Evolutionary conservation across 2,329 filamentous ascomycete species (phyloP).

Genomic region (Scytalidium lignicola): DNA sequence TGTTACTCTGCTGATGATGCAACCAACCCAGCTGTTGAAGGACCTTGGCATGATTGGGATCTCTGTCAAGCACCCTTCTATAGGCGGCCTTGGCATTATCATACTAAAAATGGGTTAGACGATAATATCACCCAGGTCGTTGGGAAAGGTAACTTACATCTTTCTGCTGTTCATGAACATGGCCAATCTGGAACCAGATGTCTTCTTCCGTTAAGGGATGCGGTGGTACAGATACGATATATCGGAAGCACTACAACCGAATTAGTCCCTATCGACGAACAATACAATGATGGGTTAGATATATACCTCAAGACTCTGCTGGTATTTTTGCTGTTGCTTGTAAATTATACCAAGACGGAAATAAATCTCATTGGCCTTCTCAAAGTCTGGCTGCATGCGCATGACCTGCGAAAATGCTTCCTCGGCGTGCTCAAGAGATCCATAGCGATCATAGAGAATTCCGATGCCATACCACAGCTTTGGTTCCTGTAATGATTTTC

Average conservation of each 20-base stretch:
- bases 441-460: slow-evolving; percentile 94
- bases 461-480: slow-evolving; percentile 99
- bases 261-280: slow-evolving; percentile 14
- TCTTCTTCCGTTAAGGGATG: slow-evolving; percentile 93
- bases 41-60: slow-evolving; percentile 96
- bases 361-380: slow-evolving; percentile 99
- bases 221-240: slow-evolving; percentile 90
- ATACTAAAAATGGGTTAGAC: slow-evolving; percentile 53
- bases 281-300: not conserved
- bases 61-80: slow-evolving; percentile 84
- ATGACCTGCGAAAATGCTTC: slow-evolving; percentile 98
- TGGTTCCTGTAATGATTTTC: slow-evolving; percentile 70
- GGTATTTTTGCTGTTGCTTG: slow-evolving; percentile 95
- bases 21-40: slow-evolving; percentile 97
- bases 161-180: slow-evolving; percentile 98
- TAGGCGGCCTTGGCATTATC: slow-evolving; percentile 91
- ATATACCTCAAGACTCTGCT: slow-evolving; percentile 81
- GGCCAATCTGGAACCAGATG: slow-evolving; percentile 99
- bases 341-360: slow-evolving; percentile 99
- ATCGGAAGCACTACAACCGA: slow-evolving; percentile 79
- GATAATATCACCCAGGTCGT: not conserved
- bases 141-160: slow-evolving; percentile 61
- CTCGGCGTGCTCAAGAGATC: slow-evolving; percentile 92
- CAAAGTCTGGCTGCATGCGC: slow-evolving; percentile 95
- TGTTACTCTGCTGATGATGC: slow-evolving; percentile 91